A percentile compares a stretch with the other conserved stretches of the same genome.
phyloP scores from a whole-genome alignment of 2,329 filamentous ascomycete genomes.

The Phialemoniopsis sp. region DNA sequence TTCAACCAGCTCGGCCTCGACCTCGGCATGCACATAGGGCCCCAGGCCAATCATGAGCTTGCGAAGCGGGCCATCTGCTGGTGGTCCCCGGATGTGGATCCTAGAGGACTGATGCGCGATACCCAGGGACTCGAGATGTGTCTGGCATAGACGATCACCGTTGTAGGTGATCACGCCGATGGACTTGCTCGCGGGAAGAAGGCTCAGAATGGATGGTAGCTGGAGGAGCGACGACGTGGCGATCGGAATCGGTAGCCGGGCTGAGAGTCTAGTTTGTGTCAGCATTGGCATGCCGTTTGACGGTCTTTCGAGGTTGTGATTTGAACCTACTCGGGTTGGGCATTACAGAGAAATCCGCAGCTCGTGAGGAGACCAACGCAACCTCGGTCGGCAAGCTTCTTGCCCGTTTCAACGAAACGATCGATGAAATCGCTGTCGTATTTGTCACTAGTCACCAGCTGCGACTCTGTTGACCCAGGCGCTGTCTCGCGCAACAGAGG shows the following conservation, averaged over 20 bases:
- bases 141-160: slow-evolving; percentile 12
- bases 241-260: slow-evolving; percentile 25
- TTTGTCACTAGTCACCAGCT: slow-evolving; percentile 20
- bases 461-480: slow-evolving; percentile 18
- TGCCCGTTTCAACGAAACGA: slow-evolving; percentile 25
- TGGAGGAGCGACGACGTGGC: slow-evolving; percentile 29
- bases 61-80: slow-evolving; percentile 14
- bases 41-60: too few relatives aligned
- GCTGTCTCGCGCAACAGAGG: slow-evolving; percentile 27
- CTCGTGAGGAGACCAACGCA: slow-evolving; percentile 31
- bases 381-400: slow-evolving; percentile 23
- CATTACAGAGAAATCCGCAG: slow-evolving; percentile 32
- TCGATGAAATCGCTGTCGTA: slow-evolving; percentile 27
- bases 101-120: slow-evolving; percentile 9
- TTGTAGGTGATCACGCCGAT: slow-evolving; percentile 27
- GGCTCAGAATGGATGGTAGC: slow-evolving; percentile 21
- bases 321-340: slow-evolving; percentile 20
- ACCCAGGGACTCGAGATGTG: slow-evolving; percentile 14
- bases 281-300: slow-evolving; percentile 2
- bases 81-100: slow-evolving; percentile 15
- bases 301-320: not conserved
- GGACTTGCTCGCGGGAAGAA: slow-evolving; percentile 14
- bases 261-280: slow-evolving; percentile 17
- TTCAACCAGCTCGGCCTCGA: slow-evolving; percentile 12
- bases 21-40: too few relatives aligned